phyloP scores from a whole-genome alignment of 805 yeast species.

The Metschnikowia gruessii region DNA sequence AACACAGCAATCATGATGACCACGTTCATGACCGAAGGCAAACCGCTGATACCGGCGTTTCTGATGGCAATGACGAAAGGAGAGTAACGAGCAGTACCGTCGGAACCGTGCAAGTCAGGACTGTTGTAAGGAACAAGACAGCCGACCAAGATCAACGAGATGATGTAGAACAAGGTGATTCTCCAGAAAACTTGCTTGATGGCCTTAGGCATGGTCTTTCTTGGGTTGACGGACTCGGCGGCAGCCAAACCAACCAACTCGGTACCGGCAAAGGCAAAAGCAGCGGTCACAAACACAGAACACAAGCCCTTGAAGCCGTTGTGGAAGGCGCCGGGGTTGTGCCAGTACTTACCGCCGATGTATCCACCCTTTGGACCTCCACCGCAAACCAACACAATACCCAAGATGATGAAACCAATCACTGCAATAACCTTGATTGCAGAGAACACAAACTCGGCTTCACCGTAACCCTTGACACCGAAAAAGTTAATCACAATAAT shows the following conservation, averaged over 20 bases:
- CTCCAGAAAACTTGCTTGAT: constrained; percentile 66
- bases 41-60: constrained; percentile 57
- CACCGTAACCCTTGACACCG: constrained; percentile 69
- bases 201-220: constrained; percentile 60
- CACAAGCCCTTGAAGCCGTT: constrained; percentile 64
- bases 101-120: constrained; percentile 47
- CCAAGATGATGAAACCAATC: constrained; percentile 54
- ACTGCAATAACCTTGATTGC: constrained; percentile 55
- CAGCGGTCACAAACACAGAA: constrained; percentile 56
- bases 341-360: constrained; percentile 61
- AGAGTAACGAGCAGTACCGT: constrained; percentile 53
- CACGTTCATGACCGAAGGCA: constrained; percentile 72
- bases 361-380: constrained; percentile 53
- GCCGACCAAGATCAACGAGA: constrained; percentile 42
- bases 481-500: constrained; percentile 53
- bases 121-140: constrained; percentile 51
- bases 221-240: constrained; percentile 61
- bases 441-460: constrained; percentile 60
- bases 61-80: constrained; percentile 74
- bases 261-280: constrained; percentile 65
- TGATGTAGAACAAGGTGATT: constrained; percentile 55
- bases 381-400: constrained; percentile 56
- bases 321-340: constrained; percentile 55
- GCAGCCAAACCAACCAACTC: constrained; percentile 65
- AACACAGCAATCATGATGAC: constrained; percentile 70